A percentile compares a stretch with the other conserved stretches of the same genome.
Evolutionary conservation across 768 basidiomycete genomes (phyloP).

Genomic region (Kwoniella heveanensis): DNA sequence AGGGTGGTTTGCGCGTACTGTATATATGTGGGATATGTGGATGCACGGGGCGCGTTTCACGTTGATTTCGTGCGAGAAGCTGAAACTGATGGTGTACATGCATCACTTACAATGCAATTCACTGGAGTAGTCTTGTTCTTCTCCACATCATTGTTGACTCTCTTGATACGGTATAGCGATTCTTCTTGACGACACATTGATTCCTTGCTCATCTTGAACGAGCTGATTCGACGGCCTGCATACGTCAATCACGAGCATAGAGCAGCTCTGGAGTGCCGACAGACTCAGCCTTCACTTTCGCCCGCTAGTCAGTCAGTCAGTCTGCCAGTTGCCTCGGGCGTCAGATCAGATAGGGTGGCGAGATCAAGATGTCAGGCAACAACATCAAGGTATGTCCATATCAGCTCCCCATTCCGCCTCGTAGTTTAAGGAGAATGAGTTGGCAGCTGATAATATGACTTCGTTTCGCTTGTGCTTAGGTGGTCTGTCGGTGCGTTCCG

Average conservation of each 20-base stretch:
- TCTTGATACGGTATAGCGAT: no score
- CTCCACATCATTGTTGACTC: background rate
- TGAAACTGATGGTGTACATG: background rate
- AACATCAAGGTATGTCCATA: slow-evolving; percentile 52
- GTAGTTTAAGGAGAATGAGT: no score
- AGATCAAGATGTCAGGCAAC: slow-evolving; percentile 47
- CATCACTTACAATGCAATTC: background rate
- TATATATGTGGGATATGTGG: no score
- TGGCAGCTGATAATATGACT: slow-evolving; percentile 13
- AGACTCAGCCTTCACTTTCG: no score
- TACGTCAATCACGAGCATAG: background rate
- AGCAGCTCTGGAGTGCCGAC: background rate
- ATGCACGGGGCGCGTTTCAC: background rate
- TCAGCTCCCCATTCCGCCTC: background rate
- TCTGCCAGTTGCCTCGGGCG: background rate
- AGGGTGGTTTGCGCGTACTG: no score
- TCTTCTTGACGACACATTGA: no score
- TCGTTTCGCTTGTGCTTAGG: slow-evolving; percentile 58
- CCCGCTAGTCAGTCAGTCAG: background rate
- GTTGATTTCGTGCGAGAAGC: background rate
- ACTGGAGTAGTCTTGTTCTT: slow-evolving; percentile 1
- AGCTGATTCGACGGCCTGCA: no score
- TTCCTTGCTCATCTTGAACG: no score
- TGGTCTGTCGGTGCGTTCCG: slow-evolving; percentile 86
- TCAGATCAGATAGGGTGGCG: slow-evolving; percentile 3